Conservation (phyloP, 805 yeast species). For the Candida golubevii region DNA sequence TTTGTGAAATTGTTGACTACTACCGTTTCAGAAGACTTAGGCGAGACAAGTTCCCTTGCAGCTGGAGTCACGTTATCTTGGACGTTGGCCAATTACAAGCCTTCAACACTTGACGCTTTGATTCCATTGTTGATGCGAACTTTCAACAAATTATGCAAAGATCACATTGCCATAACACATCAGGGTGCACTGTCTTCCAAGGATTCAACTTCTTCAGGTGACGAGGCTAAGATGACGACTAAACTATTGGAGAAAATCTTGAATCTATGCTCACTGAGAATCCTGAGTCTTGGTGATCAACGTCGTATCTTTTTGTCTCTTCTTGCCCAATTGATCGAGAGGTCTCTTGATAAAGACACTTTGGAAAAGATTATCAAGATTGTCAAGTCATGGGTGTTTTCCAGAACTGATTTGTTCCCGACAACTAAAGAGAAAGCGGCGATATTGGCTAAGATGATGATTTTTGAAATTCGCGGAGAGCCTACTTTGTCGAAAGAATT, state of each 20-base stretch:
- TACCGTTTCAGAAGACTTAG: constrained; percentile 76
- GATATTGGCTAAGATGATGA: constrained; percentile 86
- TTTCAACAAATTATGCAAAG: constrained; percentile 83
- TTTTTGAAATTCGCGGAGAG: constrained; percentile 85
- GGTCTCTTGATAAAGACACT: constrained; percentile 74
- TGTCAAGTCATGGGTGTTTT: constrained; percentile 87
- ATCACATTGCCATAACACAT: constrained; percentile 67
- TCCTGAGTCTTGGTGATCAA: constrained; percentile 87
- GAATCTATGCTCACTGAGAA: constrained; percentile 73
- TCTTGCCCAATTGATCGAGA: constrained; percentile 84
- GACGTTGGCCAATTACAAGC: constrained; percentile 74
- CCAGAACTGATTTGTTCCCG: constrained; percentile 80
- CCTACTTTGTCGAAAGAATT: constrained; percentile 70
- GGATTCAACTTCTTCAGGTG: constrained; percentile 41
- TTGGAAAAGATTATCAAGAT: constrained; percentile 70
- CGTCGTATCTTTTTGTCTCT: constrained; percentile 82
- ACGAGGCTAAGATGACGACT: constrained; percentile 78
- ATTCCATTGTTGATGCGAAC: constrained; percentile 80
- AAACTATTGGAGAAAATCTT: constrained; percentile 70
- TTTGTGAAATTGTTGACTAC: constrained; percentile 59
- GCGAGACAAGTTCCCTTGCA: constrained; percentile 69
- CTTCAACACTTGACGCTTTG: constrained; percentile 68
- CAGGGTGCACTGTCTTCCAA: constrained; percentile 34
- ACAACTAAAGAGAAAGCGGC: constrained; percentile 96
- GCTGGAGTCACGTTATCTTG: constrained; percentile 82